phyloP scores from a whole-genome alignment of 23 red algal species.

The Agarophyton chilense region DNA sequence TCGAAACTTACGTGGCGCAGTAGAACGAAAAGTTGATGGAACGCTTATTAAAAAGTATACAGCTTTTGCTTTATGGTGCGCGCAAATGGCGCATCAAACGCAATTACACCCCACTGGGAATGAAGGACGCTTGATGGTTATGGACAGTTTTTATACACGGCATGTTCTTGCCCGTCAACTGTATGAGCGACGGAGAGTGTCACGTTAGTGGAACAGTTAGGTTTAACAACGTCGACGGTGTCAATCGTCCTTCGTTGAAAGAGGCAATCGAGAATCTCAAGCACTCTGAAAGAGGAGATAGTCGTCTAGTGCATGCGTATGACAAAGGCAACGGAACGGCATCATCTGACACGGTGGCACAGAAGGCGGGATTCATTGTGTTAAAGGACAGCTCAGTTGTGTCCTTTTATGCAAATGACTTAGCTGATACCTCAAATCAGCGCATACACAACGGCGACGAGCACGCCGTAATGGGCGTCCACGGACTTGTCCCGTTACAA shows the following conservation, averaged over 20 bases:
- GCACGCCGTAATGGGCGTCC: not conserved
- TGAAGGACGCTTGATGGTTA: too few species aligned
- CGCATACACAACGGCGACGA: too few species aligned
- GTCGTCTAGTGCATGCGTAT: not conserved
- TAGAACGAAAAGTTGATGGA: not conserved
- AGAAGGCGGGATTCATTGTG: not conserved
- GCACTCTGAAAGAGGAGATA: not conserved
- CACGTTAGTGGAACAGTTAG: not conserved
- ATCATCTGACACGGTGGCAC: not conserved
- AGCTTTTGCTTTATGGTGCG: not conserved
- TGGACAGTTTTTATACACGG: not conserved
- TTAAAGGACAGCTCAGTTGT: not conserved
- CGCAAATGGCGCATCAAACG: not conserved
- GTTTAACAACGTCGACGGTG: not conserved
- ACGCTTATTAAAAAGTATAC: not conserved
- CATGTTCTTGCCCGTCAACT: constrained; percentile 1
- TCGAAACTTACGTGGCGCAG: not conserved
- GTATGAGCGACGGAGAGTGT: not conserved
- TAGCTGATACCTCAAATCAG: not conserved
- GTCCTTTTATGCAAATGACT: not conserved
- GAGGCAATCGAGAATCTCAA: not conserved
- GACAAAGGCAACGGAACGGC: not conserved
- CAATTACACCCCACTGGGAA: not conserved
- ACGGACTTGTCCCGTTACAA: not conserved
- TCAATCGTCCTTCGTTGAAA: constrained; percentile 1